Base-by-base conservation (phyloP, 495 filamentous ascomycete genomes). In the Podospora tetraspora region DNA sequence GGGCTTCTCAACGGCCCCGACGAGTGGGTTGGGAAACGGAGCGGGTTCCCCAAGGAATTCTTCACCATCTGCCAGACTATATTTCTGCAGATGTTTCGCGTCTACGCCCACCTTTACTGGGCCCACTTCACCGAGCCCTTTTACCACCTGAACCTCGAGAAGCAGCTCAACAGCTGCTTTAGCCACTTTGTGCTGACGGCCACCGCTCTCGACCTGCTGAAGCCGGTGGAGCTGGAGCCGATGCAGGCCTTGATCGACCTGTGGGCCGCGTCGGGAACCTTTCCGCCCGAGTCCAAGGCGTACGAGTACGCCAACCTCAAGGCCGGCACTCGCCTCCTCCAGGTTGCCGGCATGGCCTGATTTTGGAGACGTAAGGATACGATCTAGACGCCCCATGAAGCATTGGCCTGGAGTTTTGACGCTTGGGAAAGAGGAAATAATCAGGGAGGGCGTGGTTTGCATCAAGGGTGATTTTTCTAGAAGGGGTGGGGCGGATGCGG, bases 51-150 rank as follows among this genome's bases (percentile, higher is more conserved):
- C 16, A 87, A 89, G 72, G 89, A 89, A 25, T 96, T 96, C 77
- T 86, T 93, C 73, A 86, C 89, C 70, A 92, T 96, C 71, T 91
- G 91, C 81, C 89, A 92, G 79, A 92, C 89, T 69, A 94, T 96
- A 73, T 96, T 94, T 85, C 89, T 93, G 70, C 94, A 97, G 80
- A 97, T 97, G 90, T 95, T 97, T 85, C 92, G 94, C 52, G 92
- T 94, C 77, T 97, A 97, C 72, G 90, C 92, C 37, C 94, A 97
- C 80, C 84, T 94, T 29, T 94, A 94, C 82, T 92, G 92, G 83
- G 87, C 88, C 9, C 91, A 94, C 80, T 94, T 90, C 82, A 74
- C 89, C 65, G 89, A 92, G 62, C 91, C 91, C 11, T 92, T 92
- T 79, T 94, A 91, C 82, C 90, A 94, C 72, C 85, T 94, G 66